These are phyloP conservation scores for Atractiella rhizophila DNA, from an alignment of 768 basidiomycete genomes.

Conservation along the genomic window DNA sequence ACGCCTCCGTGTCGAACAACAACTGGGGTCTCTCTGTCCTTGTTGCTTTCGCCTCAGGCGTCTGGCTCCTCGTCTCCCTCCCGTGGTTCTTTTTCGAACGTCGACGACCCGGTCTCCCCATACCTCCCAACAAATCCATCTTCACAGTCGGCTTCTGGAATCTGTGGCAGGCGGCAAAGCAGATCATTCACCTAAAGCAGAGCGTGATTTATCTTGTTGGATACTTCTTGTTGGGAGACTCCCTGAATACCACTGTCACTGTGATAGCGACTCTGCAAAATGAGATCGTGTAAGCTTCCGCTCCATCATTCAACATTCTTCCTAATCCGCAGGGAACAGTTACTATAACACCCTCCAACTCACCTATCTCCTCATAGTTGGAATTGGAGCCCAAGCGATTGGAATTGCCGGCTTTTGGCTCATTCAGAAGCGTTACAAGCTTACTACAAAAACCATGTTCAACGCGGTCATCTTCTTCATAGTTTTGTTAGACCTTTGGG, in stretches of 20 bases:
- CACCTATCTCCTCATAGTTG: slow-evolving; percentile 2
- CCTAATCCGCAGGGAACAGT: no score
- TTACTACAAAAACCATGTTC: slow-evolving; percentile 4
- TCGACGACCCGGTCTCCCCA: slow-evolving; percentile 18
- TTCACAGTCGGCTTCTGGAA: slow-evolving; percentile 2
- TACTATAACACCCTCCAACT: neutral
- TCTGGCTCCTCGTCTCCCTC: slow-evolving; percentile 19
- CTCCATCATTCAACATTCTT: no score
- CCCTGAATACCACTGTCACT: slow-evolving; percentile 2
- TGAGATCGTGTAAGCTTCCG: no score
- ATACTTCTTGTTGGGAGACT: slow-evolving; percentile 14
- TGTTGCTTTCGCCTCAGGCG: slow-evolving; percentile 18
- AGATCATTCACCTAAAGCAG: slow-evolving; percentile 16
- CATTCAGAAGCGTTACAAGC: slow-evolving; percentile 1
- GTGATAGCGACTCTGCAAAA: slow-evolving; percentile 5
- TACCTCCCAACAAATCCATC: slow-evolving; percentile 11
- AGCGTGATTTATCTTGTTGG: slow-evolving; percentile 5
- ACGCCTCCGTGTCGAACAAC: slow-evolving; percentile 14
- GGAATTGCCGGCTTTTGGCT: slow-evolving; percentile 1
- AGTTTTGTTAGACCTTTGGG: slow-evolving; percentile 3
- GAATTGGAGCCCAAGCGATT: slow-evolving; percentile 1
- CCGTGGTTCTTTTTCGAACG: slow-evolving; percentile 21
- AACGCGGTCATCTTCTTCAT: neutral
- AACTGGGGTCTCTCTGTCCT: slow-evolving; percentile 18
- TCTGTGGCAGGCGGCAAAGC: slow-evolving; percentile 1